Base-by-base conservation (phyloP, 2,329 filamentous ascomycete species). In the Pyrenophora seminiperda region DNA sequence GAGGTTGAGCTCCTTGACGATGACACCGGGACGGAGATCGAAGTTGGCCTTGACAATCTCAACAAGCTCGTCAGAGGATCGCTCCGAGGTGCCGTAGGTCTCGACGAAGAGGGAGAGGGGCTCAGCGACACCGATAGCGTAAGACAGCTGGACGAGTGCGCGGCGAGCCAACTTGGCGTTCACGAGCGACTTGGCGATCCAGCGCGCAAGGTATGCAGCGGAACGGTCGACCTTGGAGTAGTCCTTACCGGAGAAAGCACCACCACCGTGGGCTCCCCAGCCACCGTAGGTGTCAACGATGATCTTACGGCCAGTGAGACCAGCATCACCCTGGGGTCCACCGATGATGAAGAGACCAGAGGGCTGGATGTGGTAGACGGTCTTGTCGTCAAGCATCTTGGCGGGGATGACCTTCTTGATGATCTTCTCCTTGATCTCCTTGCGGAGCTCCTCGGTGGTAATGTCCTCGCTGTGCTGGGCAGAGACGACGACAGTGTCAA, bases 201-300 rank as follows among this genome's bases (percentile, higher is more conserved):
- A 99, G 76, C 94, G 91, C 66, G 85, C 92, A 67, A 97, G 87
- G 82, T 99, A 99, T 73, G 94, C 94, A 64, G 94, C 94, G 45
- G 94, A 97, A 70, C 94, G 90, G 76, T 99, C 94, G 79, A 99
- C 94, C 86, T 99, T 99, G 85, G 91, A 97, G 87, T 97, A 99
- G 79, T 99, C 94, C 88, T 99, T 99, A 73, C 94, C 94, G 71
- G 94, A 97, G 89, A 99, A 99, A 77, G 94, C 94, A 88, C 94
- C 94, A 83, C 94, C 94, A 84, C 94, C 94, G 84, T 99, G 94
- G 69, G 94, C 94, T 81, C 94, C 94, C 94, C 94, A 97, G 72
- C 94, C 94, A 83, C 94, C 94, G 82, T 99, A 99, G 77, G 94
- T 97, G 82, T 99, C 94, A 76, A 99, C 94, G 65, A 97, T 89